phyloP scores from a whole-genome alignment of 768 basidiomycete species.

The Hydnum rufescens region DNA sequence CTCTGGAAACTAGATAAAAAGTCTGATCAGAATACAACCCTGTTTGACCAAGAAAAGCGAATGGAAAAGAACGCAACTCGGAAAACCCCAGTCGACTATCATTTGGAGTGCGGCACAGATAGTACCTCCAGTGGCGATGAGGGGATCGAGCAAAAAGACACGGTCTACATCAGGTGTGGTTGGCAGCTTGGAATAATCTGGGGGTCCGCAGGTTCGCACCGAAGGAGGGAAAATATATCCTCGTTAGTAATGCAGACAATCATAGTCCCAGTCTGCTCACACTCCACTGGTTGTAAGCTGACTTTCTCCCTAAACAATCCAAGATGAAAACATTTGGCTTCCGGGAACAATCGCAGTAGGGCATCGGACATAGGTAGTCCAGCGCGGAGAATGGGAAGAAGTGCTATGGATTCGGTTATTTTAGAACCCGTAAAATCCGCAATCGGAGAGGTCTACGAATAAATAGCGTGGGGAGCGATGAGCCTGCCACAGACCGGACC shows the following conservation, averaged over 20 bases:
- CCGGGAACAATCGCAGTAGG: slow-evolving; percentile 18
- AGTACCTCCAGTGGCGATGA: slow-evolving; percentile 89
- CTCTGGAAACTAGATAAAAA: slow-evolving; percentile 30
- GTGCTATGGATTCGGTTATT: slow-evolving; percentile 60
- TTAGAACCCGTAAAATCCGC: slow-evolving; percentile 54
- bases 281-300: slow-evolving; percentile 79
- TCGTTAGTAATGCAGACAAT: neutral
- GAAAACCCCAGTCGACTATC: slow-evolving; percentile 69
- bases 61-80: slow-evolving; percentile 24
- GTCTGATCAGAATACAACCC: neutral
- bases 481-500: neutral
- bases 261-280: slow-evolving; percentile 23
- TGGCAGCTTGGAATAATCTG: slow-evolving; percentile 85
- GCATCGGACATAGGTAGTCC: slow-evolving; percentile 89
- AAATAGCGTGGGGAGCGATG: neutral
- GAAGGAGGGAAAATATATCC: neutral
- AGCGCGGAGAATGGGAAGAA: slow-evolving; percentile 83
- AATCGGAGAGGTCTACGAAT: slow-evolving; percentile 51
- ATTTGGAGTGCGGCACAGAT: slow-evolving; percentile 73
- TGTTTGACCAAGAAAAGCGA: slow-evolving; percentile 3
- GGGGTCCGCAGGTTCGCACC: too few relatives aligned
- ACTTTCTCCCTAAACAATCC: slow-evolving; percentile 41
- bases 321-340: neutral
- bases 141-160: slow-evolving; percentile 77
- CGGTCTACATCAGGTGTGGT: slow-evolving; percentile 52